Base-by-base conservation (phyloP, 2,329 filamentous ascomycete genomes). In the Furcasterigmium furcatum region DNA sequence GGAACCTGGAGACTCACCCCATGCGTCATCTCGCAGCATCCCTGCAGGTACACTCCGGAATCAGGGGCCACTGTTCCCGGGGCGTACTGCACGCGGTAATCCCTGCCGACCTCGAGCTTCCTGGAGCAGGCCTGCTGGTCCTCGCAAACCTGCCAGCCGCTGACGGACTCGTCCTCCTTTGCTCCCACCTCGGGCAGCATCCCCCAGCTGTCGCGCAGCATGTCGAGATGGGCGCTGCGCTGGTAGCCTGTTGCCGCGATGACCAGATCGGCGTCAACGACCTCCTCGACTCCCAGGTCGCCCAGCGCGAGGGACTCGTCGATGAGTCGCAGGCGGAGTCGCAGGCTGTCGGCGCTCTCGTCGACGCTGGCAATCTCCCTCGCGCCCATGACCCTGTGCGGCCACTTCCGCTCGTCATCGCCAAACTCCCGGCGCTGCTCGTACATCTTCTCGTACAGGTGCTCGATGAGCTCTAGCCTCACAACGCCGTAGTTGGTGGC, bases 401-500 rank as follows among this genome's bases (percentile, higher is more conserved):
- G 87, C 91, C 91, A 96, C 48, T 78, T 72, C 22, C 70, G 73
- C 64, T 91, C 84, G 48, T 91, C 83, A 16, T 76, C 68, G 46
- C 80, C 79, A 25, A 89, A 74, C 39, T 79, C 74, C 44, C 95
- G 78, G 41, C 84, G 82, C 67, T 97, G 92, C 46, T 90, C 79
- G 68, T 97, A 97, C 70, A 96, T 84, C 46, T 80, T 81, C 65
- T 92, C 84, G 66, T 95, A 97, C 24, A 97, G 80, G 46, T 85
- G 80, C 65, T 97, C 92, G 47, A 97, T 88, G 42, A 97, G 79
- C 54, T 89, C 82, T n/a, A 96, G 79, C 8, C 92, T 84, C 4
- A 99, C 92, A 5, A 97, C 92, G 43, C 90, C 88, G 65, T 97
- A 97, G 72, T 97, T 97, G 49, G 92, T 97, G 24, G 83, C 84